These are phyloP conservation scores for Backusella australiensis DNA, from an alignment of 192 early-diverging fungal species.

Conservation along the genomic window DNA sequence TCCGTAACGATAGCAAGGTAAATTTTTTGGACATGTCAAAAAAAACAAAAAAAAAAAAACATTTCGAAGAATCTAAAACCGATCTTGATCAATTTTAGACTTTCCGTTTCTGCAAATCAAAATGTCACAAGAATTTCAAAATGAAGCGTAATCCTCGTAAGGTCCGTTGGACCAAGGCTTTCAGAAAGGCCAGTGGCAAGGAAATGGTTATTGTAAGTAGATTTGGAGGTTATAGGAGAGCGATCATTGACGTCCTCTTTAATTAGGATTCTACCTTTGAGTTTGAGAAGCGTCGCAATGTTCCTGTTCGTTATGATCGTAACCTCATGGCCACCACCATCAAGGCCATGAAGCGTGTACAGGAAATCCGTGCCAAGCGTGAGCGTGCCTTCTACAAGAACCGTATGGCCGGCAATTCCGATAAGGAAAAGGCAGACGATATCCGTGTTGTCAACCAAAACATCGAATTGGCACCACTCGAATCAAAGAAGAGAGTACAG, in stretches of 20 bases:
- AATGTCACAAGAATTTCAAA: slow-evolving; percentile 99
- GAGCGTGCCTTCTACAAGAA: slow-evolving; percentile 94
- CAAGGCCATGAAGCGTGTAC: slow-evolving; percentile 98
- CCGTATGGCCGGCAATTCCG: slow-evolving; percentile 86
- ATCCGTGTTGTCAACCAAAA: slow-evolving; percentile 78
- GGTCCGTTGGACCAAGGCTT: slow-evolving; percentile 99
- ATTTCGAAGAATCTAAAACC: background rate
- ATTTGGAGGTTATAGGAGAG: background rate
- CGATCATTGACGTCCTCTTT: background rate
- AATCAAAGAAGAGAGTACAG: slow-evolving; percentile 50
- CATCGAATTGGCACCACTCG: slow-evolving; percentile 79
- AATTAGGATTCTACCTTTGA: slow-evolving; percentile 90
- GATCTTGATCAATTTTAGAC: slow-evolving; percentile 49
- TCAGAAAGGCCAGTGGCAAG: slow-evolving; percentile 97
- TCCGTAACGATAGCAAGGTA: slow-evolving; percentile 96
- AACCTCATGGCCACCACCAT: slow-evolving; percentile 95
- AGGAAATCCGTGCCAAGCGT: slow-evolving; percentile 91
- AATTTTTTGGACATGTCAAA: background rate
- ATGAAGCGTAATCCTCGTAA: slow-evolving; percentile 99
- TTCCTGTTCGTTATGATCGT: slow-evolving; percentile 97
- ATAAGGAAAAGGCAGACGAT: slow-evolving; percentile 73
- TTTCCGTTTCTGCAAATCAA: slow-evolving; percentile 95
- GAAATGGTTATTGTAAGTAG: slow-evolving; percentile 95
- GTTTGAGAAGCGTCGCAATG: slow-evolving; percentile 98
- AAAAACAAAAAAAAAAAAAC: background rate